A percentile compares a stretch with the other conserved stretches of the same genome.
Evolutionary conservation across 805 yeast genomes (phyloP).

Genomic region (Lachancea dasiensis): DNA sequence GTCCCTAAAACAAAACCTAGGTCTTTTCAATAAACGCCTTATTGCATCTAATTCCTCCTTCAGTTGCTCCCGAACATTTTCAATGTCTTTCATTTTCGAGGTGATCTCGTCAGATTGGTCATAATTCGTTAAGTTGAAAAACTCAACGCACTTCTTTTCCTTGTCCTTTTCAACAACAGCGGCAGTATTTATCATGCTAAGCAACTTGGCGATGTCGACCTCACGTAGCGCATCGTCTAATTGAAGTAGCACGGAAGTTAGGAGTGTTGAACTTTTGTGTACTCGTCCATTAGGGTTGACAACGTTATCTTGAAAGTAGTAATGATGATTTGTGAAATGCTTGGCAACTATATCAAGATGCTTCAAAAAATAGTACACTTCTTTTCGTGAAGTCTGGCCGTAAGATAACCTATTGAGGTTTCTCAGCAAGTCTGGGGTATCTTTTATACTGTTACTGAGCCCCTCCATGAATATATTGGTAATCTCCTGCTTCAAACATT

Average conservation of each 20-base stretch:
- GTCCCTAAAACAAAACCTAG: constrained; percentile 50
- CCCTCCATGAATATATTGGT: constrained; percentile 37
- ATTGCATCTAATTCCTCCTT: constrained; percentile 47
- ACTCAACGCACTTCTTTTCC: constrained; percentile 40
- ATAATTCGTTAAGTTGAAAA: constrained; percentile 36
- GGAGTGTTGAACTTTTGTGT: constrained; percentile 26
- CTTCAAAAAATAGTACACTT: constrained; percentile 49
- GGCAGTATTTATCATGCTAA: constrained; percentile 45
- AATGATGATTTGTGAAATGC: constrained; percentile 27
- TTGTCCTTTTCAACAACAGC: constrained; percentile 47
- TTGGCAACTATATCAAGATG: constrained; percentile 37
- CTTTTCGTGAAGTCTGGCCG: constrained; percentile 51
- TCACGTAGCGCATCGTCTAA: constrained; percentile 34
- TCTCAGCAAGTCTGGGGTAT: constrained; percentile 52
- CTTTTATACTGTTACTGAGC: constrained; percentile 31
- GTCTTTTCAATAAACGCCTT: constrained; percentile 44
- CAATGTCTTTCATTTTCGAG: constrained; percentile 35
- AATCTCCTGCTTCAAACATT: constrained; percentile 36
- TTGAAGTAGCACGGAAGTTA: constrained; percentile 35
- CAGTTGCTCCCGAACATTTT: constrained; percentile 41
- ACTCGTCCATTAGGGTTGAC: constrained; percentile 14
- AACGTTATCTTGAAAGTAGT: constrained; percentile 28
- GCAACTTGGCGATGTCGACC: constrained; percentile 32
- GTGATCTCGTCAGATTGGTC: constrained; percentile 38
- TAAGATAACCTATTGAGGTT: constrained; percentile 55